phyloP scores from a whole-genome alignment of 306 rosid genomes.

The Luffa acutangula region DNA sequence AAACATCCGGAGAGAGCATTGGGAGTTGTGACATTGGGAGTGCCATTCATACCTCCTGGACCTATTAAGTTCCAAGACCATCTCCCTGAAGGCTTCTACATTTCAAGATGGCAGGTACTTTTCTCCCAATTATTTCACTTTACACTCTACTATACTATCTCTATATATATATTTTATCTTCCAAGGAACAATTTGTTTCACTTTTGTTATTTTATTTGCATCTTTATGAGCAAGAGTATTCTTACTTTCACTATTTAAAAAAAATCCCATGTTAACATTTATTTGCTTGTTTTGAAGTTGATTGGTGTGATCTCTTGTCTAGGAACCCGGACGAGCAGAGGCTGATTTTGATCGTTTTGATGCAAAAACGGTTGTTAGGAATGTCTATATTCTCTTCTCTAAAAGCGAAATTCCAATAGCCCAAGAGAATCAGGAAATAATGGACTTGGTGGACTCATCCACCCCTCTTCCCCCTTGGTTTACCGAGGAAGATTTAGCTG shows the following conservation, averaged over 20 bases:
- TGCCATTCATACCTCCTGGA: slow-evolving; percentile 42
- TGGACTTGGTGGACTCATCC: slow-evolving; percentile 70
- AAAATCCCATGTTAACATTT: too few species aligned
- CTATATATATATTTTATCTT: too few species aligned
- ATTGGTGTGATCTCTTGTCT: neutral
- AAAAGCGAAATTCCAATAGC: slow-evolving; percentile 65
- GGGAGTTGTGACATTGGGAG: slow-evolving; percentile 65
- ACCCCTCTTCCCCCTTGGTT: slow-evolving; percentile 77
- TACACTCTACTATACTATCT: too few species aligned
- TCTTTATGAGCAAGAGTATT: too few species aligned
- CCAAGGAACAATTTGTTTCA: too few species aligned
- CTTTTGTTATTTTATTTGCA: too few species aligned
- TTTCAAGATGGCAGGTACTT: slow-evolving; percentile 56
- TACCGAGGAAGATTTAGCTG: slow-evolving; percentile 56
- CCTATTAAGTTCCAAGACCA: slow-evolving; percentile 4
- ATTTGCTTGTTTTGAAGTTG: neutral
- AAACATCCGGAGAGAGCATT: slow-evolving; percentile 55
- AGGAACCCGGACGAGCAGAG: slow-evolving; percentile 82
- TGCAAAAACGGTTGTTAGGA: slow-evolving; percentile 51
- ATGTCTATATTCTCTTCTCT: slow-evolving; percentile 71
- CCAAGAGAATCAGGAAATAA: slow-evolving; percentile 59
- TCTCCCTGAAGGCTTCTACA: slow-evolving; percentile 71
- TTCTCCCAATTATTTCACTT: too few species aligned
- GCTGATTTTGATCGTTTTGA: slow-evolving; percentile 74
- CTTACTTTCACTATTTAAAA: too few species aligned